Conservation (phyloP, 1,284 basidiomycete species). For the Rhizoctonia solani region DNA sequence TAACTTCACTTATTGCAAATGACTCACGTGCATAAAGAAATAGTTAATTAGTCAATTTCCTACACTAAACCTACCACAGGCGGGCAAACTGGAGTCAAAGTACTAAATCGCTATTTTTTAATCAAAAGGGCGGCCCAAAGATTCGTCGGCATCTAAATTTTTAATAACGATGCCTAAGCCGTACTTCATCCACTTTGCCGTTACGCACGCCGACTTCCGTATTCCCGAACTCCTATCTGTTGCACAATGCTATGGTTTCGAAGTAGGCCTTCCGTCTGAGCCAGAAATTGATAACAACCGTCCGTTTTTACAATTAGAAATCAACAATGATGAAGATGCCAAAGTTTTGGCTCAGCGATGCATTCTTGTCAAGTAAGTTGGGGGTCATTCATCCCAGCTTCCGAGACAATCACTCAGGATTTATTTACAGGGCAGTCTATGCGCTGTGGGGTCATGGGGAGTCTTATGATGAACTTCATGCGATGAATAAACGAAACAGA, state of each 20-base stretch:
- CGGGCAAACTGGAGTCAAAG: too few species aligned
- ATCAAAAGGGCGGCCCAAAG: too few species aligned
- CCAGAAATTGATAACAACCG: constrained; percentile 55
- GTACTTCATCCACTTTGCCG: constrained; percentile 78
- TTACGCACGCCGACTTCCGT: constrained; percentile 78
- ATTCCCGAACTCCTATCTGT: constrained; percentile 77
- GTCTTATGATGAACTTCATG: constrained; percentile 73
- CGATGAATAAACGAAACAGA: constrained; percentile 53
- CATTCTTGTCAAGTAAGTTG: constrained; percentile 78
- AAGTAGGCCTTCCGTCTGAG: constrained; percentile 52
- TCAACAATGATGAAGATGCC: constrained; percentile 76
- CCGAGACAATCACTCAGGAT: neutral
- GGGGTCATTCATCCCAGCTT: neutral
- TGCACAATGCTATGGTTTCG: constrained; percentile 66
- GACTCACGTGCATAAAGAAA: too few species aligned
- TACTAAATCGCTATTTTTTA: too few species aligned
- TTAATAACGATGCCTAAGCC: constrained; percentile 36
- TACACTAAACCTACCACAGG: too few species aligned
- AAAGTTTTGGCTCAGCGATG: constrained; percentile 74
- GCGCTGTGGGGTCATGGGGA: constrained; percentile 74
- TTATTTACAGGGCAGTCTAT: constrained; percentile 63
- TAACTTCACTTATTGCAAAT: too few species aligned
- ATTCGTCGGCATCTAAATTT: too few species aligned
- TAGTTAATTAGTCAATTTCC: too few species aligned
- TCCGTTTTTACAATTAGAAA: constrained; percentile 74